These are phyloP conservation scores for Arthrobotrys conoides DNA, from an alignment of 2,329 filamentous ascomycete species.

Conservation along the genomic window DNA sequence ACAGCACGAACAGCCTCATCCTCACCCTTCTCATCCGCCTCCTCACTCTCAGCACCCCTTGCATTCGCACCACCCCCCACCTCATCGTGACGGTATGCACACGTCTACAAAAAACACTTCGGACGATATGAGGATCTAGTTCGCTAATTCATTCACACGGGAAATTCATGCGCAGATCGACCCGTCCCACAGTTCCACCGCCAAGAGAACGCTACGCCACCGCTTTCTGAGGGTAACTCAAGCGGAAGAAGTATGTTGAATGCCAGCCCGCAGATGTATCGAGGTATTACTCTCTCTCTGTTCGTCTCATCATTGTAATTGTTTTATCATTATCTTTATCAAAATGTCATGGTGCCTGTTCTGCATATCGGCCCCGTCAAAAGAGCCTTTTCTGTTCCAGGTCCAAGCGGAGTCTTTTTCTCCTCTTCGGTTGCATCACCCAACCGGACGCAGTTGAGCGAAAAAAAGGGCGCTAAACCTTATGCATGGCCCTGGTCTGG, in stretches of 20 bases:
- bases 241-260: slow-evolving; percentile 56
- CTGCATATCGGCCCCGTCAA: slow-evolving; percentile 33
- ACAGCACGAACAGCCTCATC: slow-evolving; percentile 48
- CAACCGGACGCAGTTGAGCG: slow-evolving; percentile 60
- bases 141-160: slow-evolving; percentile 52
- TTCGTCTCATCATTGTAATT: not conserved
- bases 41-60: slow-evolving; percentile 34
- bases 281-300: slow-evolving; percentile 33
- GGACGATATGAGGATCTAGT: slow-evolving; percentile 22
- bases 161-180: slow-evolving; percentile 55
- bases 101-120: slow-evolving; percentile 24
- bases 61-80: slow-evolving; percentile 42
- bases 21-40: slow-evolving; percentile 15
- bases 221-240: slow-evolving; percentile 49
- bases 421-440: slow-evolving; percentile 62
- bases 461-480: slow-evolving; percentile 61
- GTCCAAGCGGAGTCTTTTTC: slow-evolving; percentile 56
- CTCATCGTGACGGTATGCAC: slow-evolving; percentile 59
- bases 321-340: not conserved
- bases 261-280: slow-evolving; percentile 58
- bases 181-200: slow-evolving; percentile 56
- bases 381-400: slow-evolving; percentile 28
- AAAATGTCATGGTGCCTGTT: slow-evolving; percentile 15
- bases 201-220: slow-evolving; percentile 59
- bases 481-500: slow-evolving; percentile 57